phyloP scores from a whole-genome alignment of 1,284 basidiomycete species.

The Stygiomarasmius scandens region DNA sequence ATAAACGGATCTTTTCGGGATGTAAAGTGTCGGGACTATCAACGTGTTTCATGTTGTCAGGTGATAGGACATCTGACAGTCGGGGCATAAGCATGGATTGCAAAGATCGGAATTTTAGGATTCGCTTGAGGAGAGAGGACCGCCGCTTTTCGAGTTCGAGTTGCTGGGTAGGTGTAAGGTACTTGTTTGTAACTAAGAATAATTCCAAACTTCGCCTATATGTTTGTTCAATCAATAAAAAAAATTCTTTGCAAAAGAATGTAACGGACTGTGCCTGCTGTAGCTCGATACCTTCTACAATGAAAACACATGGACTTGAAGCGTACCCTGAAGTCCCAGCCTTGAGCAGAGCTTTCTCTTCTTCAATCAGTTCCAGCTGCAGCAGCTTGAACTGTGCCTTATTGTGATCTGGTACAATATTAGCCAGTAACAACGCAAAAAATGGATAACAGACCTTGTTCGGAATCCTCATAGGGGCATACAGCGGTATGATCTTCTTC shows the following conservation, averaged over 20 bases:
- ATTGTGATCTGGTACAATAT: not conserved
- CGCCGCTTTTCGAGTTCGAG: not conserved
- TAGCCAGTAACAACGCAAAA: no score
- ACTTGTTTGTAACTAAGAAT: not conserved
- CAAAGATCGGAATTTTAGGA: not conserved
- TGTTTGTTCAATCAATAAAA: not conserved
- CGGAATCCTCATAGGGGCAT: conserved; percentile 16
- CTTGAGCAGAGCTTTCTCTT: not conserved
- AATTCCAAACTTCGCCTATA: not conserved
- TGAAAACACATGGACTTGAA: not conserved
- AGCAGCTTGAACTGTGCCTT: not conserved
- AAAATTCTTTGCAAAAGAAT: not conserved
- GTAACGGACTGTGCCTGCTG: not conserved
- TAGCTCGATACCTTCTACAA: not conserved
- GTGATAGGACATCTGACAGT: not conserved
- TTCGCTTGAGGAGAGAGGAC: not conserved
- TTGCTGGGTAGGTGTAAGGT: not conserved
- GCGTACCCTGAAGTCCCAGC: not conserved
- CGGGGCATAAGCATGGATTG: not conserved
- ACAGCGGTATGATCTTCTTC: conserved; percentile 10
- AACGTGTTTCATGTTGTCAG: not conserved
- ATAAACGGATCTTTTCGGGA: conserved; percentile 1
- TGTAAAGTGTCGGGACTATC: not conserved
- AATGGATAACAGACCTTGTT: conserved; percentile 11
- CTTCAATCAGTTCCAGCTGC: not conserved